phyloP scores from a whole-genome alignment of 305 asterid species.

The Lippia alba region DNA sequence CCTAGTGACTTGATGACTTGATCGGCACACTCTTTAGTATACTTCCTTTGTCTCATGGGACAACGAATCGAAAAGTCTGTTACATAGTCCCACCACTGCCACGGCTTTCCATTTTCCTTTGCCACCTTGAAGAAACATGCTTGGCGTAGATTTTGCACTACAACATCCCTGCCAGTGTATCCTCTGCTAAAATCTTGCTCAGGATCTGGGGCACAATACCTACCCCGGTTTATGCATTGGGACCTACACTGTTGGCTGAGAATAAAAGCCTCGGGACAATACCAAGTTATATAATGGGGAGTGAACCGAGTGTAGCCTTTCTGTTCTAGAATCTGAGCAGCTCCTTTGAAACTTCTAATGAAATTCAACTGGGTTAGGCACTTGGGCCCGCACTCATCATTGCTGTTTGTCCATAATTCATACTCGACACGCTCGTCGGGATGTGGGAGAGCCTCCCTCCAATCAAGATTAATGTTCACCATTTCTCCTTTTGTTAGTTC shows the following conservation, averaged over 20 bases:
- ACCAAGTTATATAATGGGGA: conserved; percentile 84
- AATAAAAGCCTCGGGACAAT: conserved; percentile 73
- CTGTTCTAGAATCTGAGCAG: conserved; percentile 94
- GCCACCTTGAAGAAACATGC: conserved; percentile 87
- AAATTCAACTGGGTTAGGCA: conserved; percentile 80
- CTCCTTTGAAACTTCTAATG: conserved; percentile 78
- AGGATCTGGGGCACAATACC: conserved; percentile 84
- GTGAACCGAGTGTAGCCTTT: conserved; percentile 86
- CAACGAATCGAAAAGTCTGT: conserved; percentile 87
- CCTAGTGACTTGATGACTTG: conserved; percentile 82
- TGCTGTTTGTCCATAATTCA: conserved; percentile 97
- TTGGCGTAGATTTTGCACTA: conserved; percentile 76
- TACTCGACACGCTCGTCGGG: conserved; percentile 98
- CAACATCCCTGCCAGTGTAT: conserved; percentile 90
- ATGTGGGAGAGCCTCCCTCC: conserved; percentile 98
- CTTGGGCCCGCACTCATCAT: conserved; percentile 93
- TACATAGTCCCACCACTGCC: conserved; percentile 99
- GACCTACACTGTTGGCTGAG: conserved; percentile 79
- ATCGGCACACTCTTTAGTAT: conserved; percentile 83
- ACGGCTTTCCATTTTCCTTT: conserved; percentile 76
- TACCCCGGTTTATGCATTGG: conserved; percentile 74
- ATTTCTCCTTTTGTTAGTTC: conserved; percentile 60
- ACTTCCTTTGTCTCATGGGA: conserved; percentile 84
- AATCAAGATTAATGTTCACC: conserved; percentile 86
- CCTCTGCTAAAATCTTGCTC: conserved; percentile 80